Percentiles rank a stretch among this genome's conserved stretches.
Evolutionary conservation across 768 basidiomycete species (phyloP).

Genomic region (Hemileccinum impolitum): DNA sequence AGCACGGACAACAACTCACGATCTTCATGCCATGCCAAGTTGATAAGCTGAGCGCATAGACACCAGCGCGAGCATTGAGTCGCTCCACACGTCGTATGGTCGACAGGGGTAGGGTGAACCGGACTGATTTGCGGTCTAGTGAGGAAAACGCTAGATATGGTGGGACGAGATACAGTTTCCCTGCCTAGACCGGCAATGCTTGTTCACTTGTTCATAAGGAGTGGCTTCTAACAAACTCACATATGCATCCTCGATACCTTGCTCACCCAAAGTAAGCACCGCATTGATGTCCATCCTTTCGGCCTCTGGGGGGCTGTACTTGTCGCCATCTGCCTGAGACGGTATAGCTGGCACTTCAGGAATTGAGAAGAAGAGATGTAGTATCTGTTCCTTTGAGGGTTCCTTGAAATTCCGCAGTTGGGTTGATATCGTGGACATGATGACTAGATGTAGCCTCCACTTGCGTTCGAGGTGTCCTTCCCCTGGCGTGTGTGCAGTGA

Average conservation of each 20-base stretch:
- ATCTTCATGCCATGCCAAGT: slow-evolving; percentile 95
- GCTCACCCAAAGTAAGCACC: slow-evolving; percentile 71
- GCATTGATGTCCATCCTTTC: slow-evolving; percentile 88
- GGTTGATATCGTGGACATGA: slow-evolving; percentile 80
- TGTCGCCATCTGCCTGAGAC: slow-evolving; percentile 19
- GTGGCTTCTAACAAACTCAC: slow-evolving; percentile 47
- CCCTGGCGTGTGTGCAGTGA: neutral
- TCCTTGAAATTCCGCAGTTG: slow-evolving; percentile 91
- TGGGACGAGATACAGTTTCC: slow-evolving; percentile 83
- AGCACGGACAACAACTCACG: slow-evolving; percentile 38
- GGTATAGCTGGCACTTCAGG: slow-evolving; percentile 41
- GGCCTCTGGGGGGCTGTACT: slow-evolving; percentile 35
- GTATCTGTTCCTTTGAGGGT: slow-evolving; percentile 83
- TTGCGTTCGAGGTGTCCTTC: neutral
- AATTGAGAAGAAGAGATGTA: slow-evolving; percentile 83
- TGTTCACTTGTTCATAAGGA: neutral
- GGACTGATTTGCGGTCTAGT: slow-evolving; percentile 87
- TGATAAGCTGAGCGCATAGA: slow-evolving; percentile 93
- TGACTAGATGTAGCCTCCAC: slow-evolving; percentile 2
- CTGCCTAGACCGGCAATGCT: slow-evolving; percentile 53
- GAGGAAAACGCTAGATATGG: slow-evolving; percentile 91
- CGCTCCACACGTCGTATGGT: slow-evolving; percentile 93
- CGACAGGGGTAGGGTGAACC: slow-evolving; percentile 87
- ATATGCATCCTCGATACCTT: slow-evolving; percentile 89
- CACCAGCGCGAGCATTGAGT: slow-evolving; percentile 88